Conservation (phyloP, 2,329 filamentous ascomycete species). For the Ophiocordyceps australis region DNA sequence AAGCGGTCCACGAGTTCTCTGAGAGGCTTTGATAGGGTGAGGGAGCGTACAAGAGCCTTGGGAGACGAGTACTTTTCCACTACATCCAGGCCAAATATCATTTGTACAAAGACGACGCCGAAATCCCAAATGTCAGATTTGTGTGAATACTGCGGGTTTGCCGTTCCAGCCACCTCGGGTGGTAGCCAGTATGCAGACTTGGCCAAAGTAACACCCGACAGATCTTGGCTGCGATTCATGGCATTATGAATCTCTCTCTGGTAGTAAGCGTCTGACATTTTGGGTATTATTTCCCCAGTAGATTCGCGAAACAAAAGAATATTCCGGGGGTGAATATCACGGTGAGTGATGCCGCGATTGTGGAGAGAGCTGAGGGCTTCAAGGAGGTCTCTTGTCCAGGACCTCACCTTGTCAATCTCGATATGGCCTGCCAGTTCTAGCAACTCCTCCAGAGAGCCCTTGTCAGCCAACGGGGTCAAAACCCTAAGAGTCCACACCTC, state of each 20-base stretch:
- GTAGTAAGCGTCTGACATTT: conserved; percentile 57
- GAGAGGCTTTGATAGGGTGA: conserved; percentile 56
- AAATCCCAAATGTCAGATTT: conserved; percentile 95
- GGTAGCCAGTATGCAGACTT: conserved; percentile 72
- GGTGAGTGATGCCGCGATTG: conserved; percentile 67
- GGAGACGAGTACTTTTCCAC: conserved; percentile 66
- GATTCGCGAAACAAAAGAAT: conserved; percentile 56
- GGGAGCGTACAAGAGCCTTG: conserved; percentile 48
- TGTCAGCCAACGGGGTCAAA: conserved; percentile 60
- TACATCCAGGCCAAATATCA: conserved; percentile 74
- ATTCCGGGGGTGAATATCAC: conserved; percentile 64
- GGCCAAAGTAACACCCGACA: conserved; percentile 37
- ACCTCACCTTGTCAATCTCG: conserved; percentile 56
- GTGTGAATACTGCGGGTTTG: conserved; percentile 43
- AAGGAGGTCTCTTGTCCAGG: conserved; percentile 83
- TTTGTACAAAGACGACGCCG: conserved; percentile 79
- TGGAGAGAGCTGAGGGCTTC: conserved; percentile 81
- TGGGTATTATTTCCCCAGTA: conserved; percentile 52
- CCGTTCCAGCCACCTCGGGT: conserved; percentile 51
- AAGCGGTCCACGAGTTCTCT: conserved; percentile 68
- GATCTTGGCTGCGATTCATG: conserved; percentile 28
- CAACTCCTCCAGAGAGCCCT: conserved; percentile 66
- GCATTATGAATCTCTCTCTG: conserved; percentile 50
- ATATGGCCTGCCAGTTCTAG: conserved; percentile 63
- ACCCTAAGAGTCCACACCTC: conserved; percentile 54